Evolutionary conservation across 208 protist species (phyloP), one percentile per base, ranked within the genome.

Genomic region (Trypanosoma rangeli): DNA sequence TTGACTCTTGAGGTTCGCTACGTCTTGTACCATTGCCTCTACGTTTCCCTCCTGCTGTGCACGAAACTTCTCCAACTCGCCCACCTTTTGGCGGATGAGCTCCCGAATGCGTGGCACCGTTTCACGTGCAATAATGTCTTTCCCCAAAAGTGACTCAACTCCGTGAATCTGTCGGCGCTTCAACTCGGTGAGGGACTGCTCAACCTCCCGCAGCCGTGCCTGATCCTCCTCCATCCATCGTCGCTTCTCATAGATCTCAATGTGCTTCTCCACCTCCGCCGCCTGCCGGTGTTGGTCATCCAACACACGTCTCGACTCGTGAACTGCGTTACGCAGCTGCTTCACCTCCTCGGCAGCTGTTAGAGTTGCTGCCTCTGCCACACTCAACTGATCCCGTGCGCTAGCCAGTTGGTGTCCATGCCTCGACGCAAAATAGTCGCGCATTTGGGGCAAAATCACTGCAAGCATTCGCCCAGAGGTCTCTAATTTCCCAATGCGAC

Each of bases 31-130:
- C 73, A 94, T 88, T n/a, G 89, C 80, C 79, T 93, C 89, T 59
- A 89, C 73, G 55, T 79, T 85, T 62, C 93, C 93, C 57, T 94
- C 84, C 55, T 91, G 81, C 74, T 90, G 85, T 5, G 89, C 85
- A 24, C 80, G 79, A 2, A 76, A 54, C 31, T 77, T 70, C 76
- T 94, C 89, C 44, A 94, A 56, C 50, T 85, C 76, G 22, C 78
- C 78, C 53, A 89, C 68, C 70, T 91, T 86, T n/a, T 68, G 73
- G 12, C 83, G 76, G 50, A 94, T 89, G 39, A 85, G 60, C 58
- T 97, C 92, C 1, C 82, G 87, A 56, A 95, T 79, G 15, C 55
- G 67, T 12, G 73, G 65, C 31, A 95, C 71, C 26, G 73, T 78
- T 31, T 82, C 76, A 13, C 80, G 57, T 37, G 13, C 49, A 35